Conservation (phyloP, 108 stramenopile species). For the Skeletonema menzelii region DNA sequence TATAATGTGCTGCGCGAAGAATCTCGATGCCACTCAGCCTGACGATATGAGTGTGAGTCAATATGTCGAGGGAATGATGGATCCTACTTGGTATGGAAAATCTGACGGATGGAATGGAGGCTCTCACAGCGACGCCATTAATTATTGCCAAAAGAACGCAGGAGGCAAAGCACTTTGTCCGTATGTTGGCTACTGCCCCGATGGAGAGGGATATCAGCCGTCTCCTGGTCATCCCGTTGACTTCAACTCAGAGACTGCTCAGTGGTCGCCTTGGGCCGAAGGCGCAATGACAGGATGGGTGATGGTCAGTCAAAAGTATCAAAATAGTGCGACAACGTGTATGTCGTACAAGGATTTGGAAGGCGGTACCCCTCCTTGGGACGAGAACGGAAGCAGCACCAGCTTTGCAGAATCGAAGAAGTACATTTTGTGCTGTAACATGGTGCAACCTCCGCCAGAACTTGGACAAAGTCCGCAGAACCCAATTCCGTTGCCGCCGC, state of each 20-base stretch:
- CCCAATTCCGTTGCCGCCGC: too few species aligned
- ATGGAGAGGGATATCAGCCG: conserved; percentile 12
- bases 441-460: too few species aligned
- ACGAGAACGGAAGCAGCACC: not conserved
- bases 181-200: conserved; percentile 29
- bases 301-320: conserved; percentile 29
- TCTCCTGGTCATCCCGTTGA: conserved; percentile 21
- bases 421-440: not conserved
- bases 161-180: conserved; percentile 25
- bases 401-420: not conserved
- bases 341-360: conserved; percentile 11
- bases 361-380: not conserved
- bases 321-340: conserved; percentile 37
- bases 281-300: conserved; percentile 25
- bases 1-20: conserved; percentile 26
- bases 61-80: too few species aligned
- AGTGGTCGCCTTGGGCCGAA: conserved; percentile 16
- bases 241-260: conserved; percentile 19
- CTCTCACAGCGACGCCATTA: conserved; percentile 22
- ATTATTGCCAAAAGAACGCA: conserved; percentile 9
- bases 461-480: too few species aligned
- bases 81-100: conserved; percentile 26
- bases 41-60: too few species aligned
- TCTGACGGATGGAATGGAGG: conserved; percentile 38
- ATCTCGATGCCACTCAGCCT: too few species aligned